Evolutionary conservation across 176 grass and related monocot species (phyloP).

Genomic region (Aegilops tauschii): DNA sequence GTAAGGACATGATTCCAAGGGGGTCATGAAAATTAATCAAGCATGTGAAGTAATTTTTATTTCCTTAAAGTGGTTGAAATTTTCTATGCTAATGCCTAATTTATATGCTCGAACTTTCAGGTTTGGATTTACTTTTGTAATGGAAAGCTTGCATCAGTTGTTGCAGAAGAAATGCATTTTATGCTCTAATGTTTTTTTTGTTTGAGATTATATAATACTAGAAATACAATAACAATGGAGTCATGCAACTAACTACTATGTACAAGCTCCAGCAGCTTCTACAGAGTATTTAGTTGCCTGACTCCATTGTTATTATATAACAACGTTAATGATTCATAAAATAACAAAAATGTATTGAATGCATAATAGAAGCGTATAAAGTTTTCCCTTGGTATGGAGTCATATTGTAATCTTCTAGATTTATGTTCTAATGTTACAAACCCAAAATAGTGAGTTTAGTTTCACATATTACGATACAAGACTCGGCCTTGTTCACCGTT

Average conservation of each 20-base stretch:
- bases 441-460: neutral
- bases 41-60: neutral
- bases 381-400: neutral
- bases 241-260: too few relatives aligned
- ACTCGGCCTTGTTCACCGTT: too few relatives aligned
- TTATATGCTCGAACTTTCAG: constrained; percentile 35
- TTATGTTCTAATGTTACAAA: neutral
- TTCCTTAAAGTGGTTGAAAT: constrained; percentile 11
- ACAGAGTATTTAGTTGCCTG: constrained; percentile 2
- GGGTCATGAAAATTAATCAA: constrained; percentile 61
- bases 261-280: too few relatives aligned
- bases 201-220: too few relatives aligned
- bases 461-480: neutral
- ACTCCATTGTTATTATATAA: too few relatives aligned
- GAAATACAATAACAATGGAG: too few relatives aligned
- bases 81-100: constrained; percentile 30
- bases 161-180: constrained; percentile 70
- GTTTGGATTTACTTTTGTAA: constrained; percentile 55
- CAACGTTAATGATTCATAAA: too few relatives aligned
- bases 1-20: constrained; percentile 55
- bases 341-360: too few relatives aligned
- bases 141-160: constrained; percentile 62
- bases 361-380: too few relatives aligned
- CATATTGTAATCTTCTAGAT: neutral
- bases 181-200: too few relatives aligned